Evolutionary conservation across 2,329 filamentous ascomycete species (phyloP), one percentile per base, ranked within the genome.

Genomic region (Colletotrichum acutatum): DNA sequence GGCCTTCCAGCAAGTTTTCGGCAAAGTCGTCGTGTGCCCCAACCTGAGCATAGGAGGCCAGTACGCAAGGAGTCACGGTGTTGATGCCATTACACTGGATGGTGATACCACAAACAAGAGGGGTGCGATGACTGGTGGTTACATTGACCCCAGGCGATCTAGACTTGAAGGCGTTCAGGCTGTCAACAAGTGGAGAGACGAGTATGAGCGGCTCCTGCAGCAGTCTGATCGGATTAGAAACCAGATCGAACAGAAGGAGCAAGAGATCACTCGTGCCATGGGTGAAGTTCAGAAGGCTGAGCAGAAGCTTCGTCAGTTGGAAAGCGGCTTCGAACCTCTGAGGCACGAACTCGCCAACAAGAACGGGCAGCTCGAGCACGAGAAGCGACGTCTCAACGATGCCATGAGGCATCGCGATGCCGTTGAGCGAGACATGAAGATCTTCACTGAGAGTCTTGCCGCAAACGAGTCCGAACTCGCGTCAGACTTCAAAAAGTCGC

Each of bases 61-160:
- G 79, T 98, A 98, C 80, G 94, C 97, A 26, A 91, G 96, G 78
- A 97, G 94, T 78, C 96, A 98, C 78, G 94, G 94, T 22, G 92
- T 98, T 28, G 95, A 95, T 78, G 95, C 95, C 42, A 98, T 99
- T 76, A 99, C 97, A 0, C 93, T 94, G 4, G 95, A 98, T 70
- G 97, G 97, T 82, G 96, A 98, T 82, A 94, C 94, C 37, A 95
- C 95, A 1, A 97, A 98, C 84, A 98, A 97, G 84, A 93, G 96
- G 77, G 97, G 97, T 83, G 96, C 95, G 16, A 91, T 99, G 86
- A 98, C 95, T 61, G 97, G 97, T 86, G 97, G 97, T 78, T 99
- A 93, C 80, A 93, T 98, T 75, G 97, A 99, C 79, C 90, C 93
- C 12, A 90, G 93, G 42, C 93, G 92, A 76, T 98, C 96, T 1